A percentile compares a stretch with the other conserved stretches of the same genome.
Evolutionary conservation across 306 rosid genomes (phyloP).

Genomic region (Quercus wislizeni): DNA sequence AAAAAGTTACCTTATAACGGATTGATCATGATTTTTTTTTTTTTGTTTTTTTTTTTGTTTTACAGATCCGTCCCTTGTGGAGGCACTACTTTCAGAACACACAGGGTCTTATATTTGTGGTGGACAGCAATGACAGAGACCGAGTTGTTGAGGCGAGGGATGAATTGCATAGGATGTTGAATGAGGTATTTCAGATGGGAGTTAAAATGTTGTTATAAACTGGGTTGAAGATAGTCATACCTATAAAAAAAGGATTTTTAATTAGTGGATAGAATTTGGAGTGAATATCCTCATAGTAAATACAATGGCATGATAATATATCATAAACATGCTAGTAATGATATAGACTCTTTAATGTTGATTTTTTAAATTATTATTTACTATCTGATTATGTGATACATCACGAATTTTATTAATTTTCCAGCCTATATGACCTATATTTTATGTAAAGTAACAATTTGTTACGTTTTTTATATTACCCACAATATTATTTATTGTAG

Average conservation of each 20-base stretch:
- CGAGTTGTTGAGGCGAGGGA: slow-evolving; percentile 99
- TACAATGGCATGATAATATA: not conserved
- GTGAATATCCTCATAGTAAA: not conserved
- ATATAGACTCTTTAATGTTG: not conserved
- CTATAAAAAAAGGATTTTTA: not conserved
- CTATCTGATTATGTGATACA: not conserved
- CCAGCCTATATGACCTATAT: too few relatives aligned
- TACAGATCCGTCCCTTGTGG: slow-evolving; percentile 99
- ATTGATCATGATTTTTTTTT: slow-evolving; percentile 15
- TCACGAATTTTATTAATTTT: not conserved
- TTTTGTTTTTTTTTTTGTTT: not conserved
- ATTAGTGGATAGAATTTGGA: not conserved
- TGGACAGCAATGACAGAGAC: slow-evolving; percentile 99
- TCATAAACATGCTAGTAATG: not conserved
- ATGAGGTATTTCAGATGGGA: slow-evolving; percentile 61
- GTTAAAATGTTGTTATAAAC: not conserved
- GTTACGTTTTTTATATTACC: not conserved
- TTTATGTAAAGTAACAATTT: not conserved
- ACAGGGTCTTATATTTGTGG: slow-evolving; percentile 98
- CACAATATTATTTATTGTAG: not conserved
- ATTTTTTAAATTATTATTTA: not conserved
- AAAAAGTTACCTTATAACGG: not conserved
- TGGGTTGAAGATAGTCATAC: not conserved
- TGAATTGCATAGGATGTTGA: slow-evolving; percentile 98
- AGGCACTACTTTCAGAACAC: slow-evolving; percentile 99